Base-by-base conservation (phyloP, 768 basidiomycete genomes). In the Lanmaoa rubissima region DNA sequence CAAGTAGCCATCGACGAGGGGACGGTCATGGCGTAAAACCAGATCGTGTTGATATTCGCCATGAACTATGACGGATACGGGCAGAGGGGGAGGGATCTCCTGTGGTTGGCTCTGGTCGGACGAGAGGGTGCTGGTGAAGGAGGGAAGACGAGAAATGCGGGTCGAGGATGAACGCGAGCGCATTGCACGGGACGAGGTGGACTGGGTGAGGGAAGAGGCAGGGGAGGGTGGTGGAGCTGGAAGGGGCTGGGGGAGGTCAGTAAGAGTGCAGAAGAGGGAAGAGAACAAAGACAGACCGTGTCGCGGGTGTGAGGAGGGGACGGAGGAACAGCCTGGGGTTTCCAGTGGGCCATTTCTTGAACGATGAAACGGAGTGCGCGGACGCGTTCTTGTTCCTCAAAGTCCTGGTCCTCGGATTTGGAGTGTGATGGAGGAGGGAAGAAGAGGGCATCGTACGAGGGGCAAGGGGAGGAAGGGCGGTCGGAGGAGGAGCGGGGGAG, bases 321-420 rank as follows among this genome's bases (percentile, higher is more conserved):
- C 1, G 43, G 21, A 0, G 38, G 48, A 3, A 41, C 31, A 0
- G 50, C 41, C 2, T 61, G 51, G 1, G 65, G 56, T 19, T 67
- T 65, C 59, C 61, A 71, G 34, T 62, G 65, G 0, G 65, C 61
- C 74, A 75, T 75, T 59, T 75, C 71, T 34, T 69, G 73, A 4
- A 75, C 65, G 56, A 75, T 71, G 53, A 72, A 74, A 21, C 67
- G 66, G 53, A 76, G 69, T 0, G 75, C 62, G 10, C 74, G 74
- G 42, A 69, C 57, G 40, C 73, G 72, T 49, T 75, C 71, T 13
- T 65, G 58, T 43, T 73, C 67, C 26, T 68, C 68, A 41, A 64
- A 60, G 14, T 61, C 61, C 19, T 49, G 41, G 24, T 59, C 54
- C 21, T 57, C 60, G 14, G 59, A 24, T 21, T 60, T 48, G 46